phyloP scores from a whole-genome alignment of 768 basidiomycete genomes.

The Coprinellus micaceus region DNA sequence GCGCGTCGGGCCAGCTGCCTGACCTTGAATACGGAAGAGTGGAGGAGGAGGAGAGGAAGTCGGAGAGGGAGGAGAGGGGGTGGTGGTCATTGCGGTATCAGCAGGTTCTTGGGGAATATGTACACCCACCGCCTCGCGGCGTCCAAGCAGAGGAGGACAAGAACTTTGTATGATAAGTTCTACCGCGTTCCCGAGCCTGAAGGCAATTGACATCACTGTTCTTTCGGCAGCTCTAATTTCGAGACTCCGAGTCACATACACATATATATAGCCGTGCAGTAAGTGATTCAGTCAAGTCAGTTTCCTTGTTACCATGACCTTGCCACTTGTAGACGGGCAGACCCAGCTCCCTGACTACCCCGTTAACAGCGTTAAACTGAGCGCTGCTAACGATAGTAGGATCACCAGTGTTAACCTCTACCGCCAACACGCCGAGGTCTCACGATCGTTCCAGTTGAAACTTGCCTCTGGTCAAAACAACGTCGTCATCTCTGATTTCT shows the following conservation, averaged over 20 bases:
- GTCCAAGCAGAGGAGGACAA: neutral
- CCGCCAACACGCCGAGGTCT: constrained; percentile 39
- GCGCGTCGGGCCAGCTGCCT: constrained; percentile 61
- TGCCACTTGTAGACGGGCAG: neutral
- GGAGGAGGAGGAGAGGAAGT: constrained; percentile 23
- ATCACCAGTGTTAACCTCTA: constrained; percentile 40
- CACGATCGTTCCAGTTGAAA: constrained; percentile 34
- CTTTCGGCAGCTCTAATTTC: too few species aligned
- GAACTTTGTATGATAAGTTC: neutral
- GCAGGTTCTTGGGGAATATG: constrained; percentile 41
- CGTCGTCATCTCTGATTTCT: constrained; percentile 37
- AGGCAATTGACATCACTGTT: too few species aligned
- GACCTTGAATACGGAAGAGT: constrained; percentile 14
- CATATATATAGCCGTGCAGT: too few species aligned
- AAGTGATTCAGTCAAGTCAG: neutral
- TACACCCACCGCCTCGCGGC: neutral
- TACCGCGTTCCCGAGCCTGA: too few species aligned
- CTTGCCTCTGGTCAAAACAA: constrained; percentile 38
- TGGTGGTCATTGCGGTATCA: constrained; percentile 74
- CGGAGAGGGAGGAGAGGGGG: constrained; percentile 64
- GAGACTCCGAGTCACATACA: too few species aligned
- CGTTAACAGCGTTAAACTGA: constrained; percentile 26
- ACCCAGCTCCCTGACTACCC: neutral
- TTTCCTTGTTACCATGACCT: neutral
- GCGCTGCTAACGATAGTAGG: constrained; percentile 28